Percentiles rank a stretch among this genome's conserved stretches.
phyloP scores from a whole-genome alignment of 139 green algal species.

The Raphidocelis subcapitata region DNA sequence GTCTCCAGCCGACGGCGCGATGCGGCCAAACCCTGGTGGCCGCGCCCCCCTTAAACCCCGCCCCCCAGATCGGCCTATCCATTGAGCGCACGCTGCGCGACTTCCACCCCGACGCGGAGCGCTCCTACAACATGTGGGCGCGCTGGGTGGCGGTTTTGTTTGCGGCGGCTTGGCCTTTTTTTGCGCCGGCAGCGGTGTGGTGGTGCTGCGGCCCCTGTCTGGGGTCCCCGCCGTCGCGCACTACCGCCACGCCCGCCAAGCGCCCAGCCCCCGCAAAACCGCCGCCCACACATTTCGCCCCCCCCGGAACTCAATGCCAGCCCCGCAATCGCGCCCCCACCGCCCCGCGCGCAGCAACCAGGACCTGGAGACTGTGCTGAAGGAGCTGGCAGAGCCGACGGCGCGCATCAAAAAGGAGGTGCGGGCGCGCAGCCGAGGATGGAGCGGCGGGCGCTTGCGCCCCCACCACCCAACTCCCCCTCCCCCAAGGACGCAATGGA shows the following conservation, averaged over 20 bases:
- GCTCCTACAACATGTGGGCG: slow-evolving; percentile 48
- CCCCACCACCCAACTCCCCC: too few species aligned
- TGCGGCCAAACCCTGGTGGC: neutral
- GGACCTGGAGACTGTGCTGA: slow-evolving; percentile 36
- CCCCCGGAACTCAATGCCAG: too few species aligned
- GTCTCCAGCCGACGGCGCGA: neutral
- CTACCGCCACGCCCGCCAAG: too few species aligned
- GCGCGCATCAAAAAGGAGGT: neutral
- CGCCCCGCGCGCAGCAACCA: slow-evolving; percentile 39
- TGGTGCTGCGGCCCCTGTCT: too few species aligned
- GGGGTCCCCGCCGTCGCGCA: too few species aligned
- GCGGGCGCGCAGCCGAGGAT: too few species aligned
- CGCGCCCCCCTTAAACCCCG: too few species aligned
- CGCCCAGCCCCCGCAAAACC: too few species aligned
- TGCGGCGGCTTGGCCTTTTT: neutral
- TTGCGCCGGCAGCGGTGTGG: slow-evolving; percentile 12
- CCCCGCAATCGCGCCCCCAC: too few species aligned
- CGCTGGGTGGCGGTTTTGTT: neutral
- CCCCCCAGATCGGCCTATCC: slow-evolving; percentile 54
- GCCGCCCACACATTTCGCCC: too few species aligned
- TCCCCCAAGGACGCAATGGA: too few species aligned
- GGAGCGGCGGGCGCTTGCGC: too few species aligned
- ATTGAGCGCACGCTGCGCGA: slow-evolving; percentile 55
- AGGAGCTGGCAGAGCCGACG: slow-evolving; percentile 35
- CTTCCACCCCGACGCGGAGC: slow-evolving; percentile 71